A percentile compares a stretch with the other conserved stretches of the same genome.
These are phyloP conservation scores for Mrakia gelida DNA, from an alignment of 768 basidiomycete genomes.

Conservation along the genomic window DNA sequence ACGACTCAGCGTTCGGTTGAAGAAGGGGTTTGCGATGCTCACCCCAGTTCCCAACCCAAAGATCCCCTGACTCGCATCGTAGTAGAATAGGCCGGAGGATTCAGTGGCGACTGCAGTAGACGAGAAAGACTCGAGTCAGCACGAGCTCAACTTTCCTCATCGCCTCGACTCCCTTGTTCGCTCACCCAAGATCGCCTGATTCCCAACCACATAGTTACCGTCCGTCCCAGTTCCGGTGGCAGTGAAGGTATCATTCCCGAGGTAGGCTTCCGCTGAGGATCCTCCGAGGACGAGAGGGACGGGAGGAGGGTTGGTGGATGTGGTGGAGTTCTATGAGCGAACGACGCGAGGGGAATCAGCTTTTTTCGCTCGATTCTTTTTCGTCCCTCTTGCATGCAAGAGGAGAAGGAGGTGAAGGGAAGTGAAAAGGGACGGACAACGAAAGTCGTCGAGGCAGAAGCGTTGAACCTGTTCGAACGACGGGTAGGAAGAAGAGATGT, in stretches of 20 bases:
- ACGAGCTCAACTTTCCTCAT: too few species aligned
- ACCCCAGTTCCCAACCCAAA: background rate
- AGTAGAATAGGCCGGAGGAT: background rate
- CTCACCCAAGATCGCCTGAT: background rate
- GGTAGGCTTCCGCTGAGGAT: background rate
- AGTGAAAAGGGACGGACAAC: background rate
- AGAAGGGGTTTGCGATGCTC: background rate
- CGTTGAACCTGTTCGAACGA: background rate
- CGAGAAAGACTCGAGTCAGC: too few species aligned
- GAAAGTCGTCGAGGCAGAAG: background rate
- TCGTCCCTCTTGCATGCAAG: too few species aligned
- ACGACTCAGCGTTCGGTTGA: background rate
- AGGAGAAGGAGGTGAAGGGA: too few species aligned
- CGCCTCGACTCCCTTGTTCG: too few species aligned
- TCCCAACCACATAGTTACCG: background rate
- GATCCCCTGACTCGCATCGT: background rate
- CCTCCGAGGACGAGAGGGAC: background rate
- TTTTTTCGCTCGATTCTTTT: too few species aligned
- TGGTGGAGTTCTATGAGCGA: background rate
- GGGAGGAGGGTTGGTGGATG: background rate
- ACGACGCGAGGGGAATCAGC: too few species aligned
- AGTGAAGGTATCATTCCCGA: background rate
- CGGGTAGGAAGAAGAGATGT: background rate
- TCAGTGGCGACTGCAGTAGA: background rate
- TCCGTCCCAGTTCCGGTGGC: background rate